Evolutionary conservation across 2,329 filamentous ascomycete species (phyloP).

Genomic region (Cordyceps tenuipes): DNA sequence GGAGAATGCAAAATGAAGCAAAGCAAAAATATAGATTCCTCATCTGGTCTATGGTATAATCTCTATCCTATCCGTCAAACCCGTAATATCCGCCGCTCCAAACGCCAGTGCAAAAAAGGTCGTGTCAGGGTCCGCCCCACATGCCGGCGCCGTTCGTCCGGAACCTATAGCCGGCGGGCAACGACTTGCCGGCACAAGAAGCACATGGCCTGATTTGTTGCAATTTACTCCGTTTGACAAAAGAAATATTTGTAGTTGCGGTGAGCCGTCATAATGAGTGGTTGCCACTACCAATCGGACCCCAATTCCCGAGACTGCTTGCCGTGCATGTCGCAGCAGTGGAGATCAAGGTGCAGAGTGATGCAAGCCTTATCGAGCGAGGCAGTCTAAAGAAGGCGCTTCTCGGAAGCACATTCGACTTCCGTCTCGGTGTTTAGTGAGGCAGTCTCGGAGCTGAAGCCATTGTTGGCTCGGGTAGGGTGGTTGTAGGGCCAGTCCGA

Average conservation of each 20-base stretch:
- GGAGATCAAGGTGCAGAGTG: neutral
- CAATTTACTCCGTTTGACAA: neutral
- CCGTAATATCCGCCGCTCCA: slow-evolving; percentile 7
- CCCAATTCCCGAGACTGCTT: no score
- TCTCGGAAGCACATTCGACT: neutral
- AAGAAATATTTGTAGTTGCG: neutral
- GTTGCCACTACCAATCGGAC: neutral
- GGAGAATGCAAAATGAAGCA: neutral
- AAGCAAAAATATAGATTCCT: neutral
- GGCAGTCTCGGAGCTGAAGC: slow-evolving; percentile 5
- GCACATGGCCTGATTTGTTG: neutral
- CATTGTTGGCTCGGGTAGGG: slow-evolving; percentile 6
- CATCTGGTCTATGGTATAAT: slow-evolving; percentile 7
- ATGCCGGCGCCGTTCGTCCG: slow-evolving; percentile 2
- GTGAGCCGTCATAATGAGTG: neutral
- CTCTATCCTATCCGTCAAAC: slow-evolving; percentile 6
- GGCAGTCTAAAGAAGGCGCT: slow-evolving; percentile 1
- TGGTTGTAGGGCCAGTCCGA: slow-evolving; percentile 10
- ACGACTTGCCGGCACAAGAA: neutral
- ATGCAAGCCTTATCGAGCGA: neutral
- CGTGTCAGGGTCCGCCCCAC: slow-evolving; percentile 6
- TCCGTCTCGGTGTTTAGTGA: neutral
- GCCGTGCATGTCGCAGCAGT: neutral
- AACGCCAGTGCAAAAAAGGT: neutral
- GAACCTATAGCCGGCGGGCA: neutral